phyloP scores from a whole-genome alignment of 805 yeast species.

The Yamadazyma philogaea region DNA sequence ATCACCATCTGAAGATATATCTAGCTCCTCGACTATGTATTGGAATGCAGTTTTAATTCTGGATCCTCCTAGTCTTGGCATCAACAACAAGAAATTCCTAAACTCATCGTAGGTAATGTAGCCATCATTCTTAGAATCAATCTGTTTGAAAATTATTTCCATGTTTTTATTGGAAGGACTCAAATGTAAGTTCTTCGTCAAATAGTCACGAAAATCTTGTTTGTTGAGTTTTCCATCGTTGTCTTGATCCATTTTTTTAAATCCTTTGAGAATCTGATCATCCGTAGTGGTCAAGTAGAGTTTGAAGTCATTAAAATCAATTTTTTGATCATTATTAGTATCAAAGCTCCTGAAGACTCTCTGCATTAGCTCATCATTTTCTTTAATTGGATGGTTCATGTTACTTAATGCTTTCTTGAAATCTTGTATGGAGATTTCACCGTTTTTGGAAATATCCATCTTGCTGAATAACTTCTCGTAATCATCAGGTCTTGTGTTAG shows the following conservation, averaged over 20 bases:
- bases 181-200: constrained; percentile 51
- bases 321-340: constrained; percentile 49
- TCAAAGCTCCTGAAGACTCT: constrained; percentile 60
- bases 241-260: constrained; percentile 64
- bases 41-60: constrained; percentile 77
- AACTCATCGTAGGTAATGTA: constrained; percentile 81
- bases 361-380: constrained; percentile 55
- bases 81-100: constrained; percentile 73
- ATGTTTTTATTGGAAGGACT: constrained; percentile 51
- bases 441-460: constrained; percentile 40
- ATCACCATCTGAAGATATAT: constrained; percentile 88
- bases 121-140: constrained; percentile 59
- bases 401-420: constrained; percentile 45
- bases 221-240: constrained; percentile 68
- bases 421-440: constrained; percentile 47
- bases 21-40: constrained; percentile 75
- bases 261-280: constrained; percentile 65
- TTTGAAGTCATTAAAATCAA: constrained; percentile 66
- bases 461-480: constrained; percentile 27
- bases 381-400: constrained; percentile 62
- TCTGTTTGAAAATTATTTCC: constrained; percentile 51
- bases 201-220: constrained; percentile 64
- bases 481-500: constrained; percentile 8
- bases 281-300: constrained; percentile 66
- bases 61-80: constrained; percentile 79